Conservation (phyloP, 169 alveolate genomes). For the Plasmodium knowlesi region DNA sequence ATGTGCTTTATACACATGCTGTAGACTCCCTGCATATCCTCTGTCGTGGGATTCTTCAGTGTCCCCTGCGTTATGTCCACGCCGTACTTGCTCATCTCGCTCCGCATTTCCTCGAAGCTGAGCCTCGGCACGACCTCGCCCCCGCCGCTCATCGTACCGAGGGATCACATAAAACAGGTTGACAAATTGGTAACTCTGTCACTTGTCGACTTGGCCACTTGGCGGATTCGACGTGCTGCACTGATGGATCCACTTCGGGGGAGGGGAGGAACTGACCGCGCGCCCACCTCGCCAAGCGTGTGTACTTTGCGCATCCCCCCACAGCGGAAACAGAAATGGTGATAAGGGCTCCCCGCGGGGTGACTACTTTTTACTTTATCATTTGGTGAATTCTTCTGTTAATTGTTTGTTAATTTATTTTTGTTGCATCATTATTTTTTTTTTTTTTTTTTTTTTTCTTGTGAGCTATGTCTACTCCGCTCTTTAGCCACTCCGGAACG, state of each 20-base stretch:
- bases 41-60: conserved; percentile 65
- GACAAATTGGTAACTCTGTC: background rate
- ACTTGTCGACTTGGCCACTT: background rate
- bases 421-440: background rate
- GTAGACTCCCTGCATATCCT: conserved; percentile 71
- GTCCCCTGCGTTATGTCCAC: conserved; percentile 60
- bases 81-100: conserved; percentile 69
- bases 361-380: background rate
- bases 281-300: background rate
- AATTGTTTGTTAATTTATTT: no score
- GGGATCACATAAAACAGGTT: no score
- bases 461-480: conserved; percentile 10
- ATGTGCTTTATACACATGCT: conserved; percentile 74
- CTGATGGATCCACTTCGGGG: background rate
- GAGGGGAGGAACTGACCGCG: background rate
- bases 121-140: conserved; percentile 38
- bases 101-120: conserved; percentile 56
- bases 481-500: background rate
- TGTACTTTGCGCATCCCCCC: background rate
- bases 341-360: background rate
- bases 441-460: conserved; percentile 3
- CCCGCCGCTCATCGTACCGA: conserved; percentile 6
- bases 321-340: background rate
- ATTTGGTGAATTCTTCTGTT: background rate
- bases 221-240: background rate